Conservation (phyloP, 352 stramenopile genomes). For the Phytophthora litchii region DNA sequence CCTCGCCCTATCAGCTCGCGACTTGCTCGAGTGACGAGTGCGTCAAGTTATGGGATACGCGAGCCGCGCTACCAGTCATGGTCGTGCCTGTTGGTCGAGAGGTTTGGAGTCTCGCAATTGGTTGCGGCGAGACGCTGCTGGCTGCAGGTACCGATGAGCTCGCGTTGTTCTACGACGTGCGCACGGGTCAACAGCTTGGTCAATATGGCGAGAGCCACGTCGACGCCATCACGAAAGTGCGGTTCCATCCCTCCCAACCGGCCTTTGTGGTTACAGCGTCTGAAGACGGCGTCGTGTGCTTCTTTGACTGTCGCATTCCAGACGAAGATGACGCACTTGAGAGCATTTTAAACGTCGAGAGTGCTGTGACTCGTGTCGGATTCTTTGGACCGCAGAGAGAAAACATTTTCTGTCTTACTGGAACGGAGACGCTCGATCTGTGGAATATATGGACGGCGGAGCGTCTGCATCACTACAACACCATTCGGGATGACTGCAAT, state of each 20-base stretch:
- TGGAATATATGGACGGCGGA: conserved; percentile 90
- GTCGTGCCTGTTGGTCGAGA: conserved; percentile 66
- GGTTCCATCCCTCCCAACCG: conserved; percentile 80
- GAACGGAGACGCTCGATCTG: conserved; percentile 89
- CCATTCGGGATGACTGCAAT: conserved; percentile 79
- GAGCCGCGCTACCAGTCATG: conserved; percentile 59
- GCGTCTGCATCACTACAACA: conserved; percentile 81
- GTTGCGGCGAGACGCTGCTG: conserved; percentile 77
- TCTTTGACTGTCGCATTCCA: conserved; percentile 86
- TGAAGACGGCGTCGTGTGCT: conserved; percentile 91
- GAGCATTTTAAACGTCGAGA: conserved; percentile 92
- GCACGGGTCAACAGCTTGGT: conserved; percentile 68
- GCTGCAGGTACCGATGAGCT: conserved; percentile 76
- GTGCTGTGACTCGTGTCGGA: conserved; percentile 82
- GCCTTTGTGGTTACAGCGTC: conserved; percentile 89
- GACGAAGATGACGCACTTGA: conserved; percentile 90
- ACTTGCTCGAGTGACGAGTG: conserved; percentile 87
- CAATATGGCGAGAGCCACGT: conserved; percentile 90
- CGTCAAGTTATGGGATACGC: conserved; percentile 88
- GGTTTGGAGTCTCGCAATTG: conserved; percentile 84
- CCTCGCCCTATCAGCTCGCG: conserved; percentile 67
- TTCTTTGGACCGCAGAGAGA: conserved; percentile 87
- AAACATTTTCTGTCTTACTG: conserved; percentile 87
- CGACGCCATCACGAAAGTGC: conserved; percentile 88
- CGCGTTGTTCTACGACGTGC: conserved; percentile 84